A percentile compares a stretch with the other conserved stretches of the same genome.
These are phyloP conservation scores for Chondrostereum purpureum DNA, from an alignment of 1,284 basidiomycete species.

Conservation along the genomic window DNA sequence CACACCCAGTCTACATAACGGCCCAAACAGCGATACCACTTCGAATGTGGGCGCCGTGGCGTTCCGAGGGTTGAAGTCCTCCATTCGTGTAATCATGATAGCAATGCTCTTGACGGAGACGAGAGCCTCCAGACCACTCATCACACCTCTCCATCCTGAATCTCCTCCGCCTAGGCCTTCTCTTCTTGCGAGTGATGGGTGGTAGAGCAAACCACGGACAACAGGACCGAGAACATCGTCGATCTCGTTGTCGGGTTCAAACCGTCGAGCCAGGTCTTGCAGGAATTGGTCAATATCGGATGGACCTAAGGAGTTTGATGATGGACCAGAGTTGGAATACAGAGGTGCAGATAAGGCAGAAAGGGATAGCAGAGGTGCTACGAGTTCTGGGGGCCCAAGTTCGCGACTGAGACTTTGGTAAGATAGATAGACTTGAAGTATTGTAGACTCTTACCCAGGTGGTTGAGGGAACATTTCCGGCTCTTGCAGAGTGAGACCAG, in stretches of 20 bases:
- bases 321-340: conserved; percentile 38
- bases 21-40: conserved; percentile 66
- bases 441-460: conserved; percentile 42
- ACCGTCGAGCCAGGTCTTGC: conserved; percentile 64
- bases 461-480: conserved; percentile 95
- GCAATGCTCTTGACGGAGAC: conserved; percentile 83
- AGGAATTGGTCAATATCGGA: conserved; percentile 67
- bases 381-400: conserved; percentile 72
- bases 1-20: conserved; percentile 74
- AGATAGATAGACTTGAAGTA: conserved; percentile 7
- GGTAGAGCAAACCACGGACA: conserved; percentile 50
- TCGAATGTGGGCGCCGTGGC: conserved; percentile 61
- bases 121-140: conserved; percentile 77
- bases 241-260: conserved; percentile 57
- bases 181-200: conserved; percentile 52
- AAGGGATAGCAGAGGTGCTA: conserved; percentile 67
- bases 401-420: conserved; percentile 41
- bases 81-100: conserved; percentile 65
- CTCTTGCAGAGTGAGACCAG: conserved; percentile 85
- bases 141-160: conserved; percentile 79
- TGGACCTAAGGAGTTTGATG: conserved; percentile 34
- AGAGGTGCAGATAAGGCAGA: conserved; percentile 61
- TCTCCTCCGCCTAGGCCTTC: conserved; percentile 68
- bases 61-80: conserved; percentile 61
- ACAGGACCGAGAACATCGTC: conserved; percentile 53